Base-by-base conservation (phyloP, 768 basidiomycete species). In the Leccinum subgranulosum region DNA sequence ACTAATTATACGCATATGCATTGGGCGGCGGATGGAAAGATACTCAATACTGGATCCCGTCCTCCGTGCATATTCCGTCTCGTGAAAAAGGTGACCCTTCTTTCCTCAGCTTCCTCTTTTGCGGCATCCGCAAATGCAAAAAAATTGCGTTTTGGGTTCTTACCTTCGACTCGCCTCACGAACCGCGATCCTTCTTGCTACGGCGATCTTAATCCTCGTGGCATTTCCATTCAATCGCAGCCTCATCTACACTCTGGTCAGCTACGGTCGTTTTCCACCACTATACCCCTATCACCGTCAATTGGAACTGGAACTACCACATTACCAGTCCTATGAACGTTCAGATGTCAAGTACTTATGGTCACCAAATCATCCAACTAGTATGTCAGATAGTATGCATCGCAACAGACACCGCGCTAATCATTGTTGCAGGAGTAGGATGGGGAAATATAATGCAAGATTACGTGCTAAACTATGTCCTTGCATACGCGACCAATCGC, bases 291-390 rank as follows among this genome's bases (percentile, higher is more conserved):
- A 69, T 25, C 76, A 74, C 53, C 71, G 65, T 48, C 58, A 72
- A 36, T 70, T 67, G 27, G 78, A 82, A 60, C 64, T 73, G 6
- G 51, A 56, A 3, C 64, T 81, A 0, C 74, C 77, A 1, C 79
- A 81, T 50, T 77, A 80, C 49, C 58, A 70, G 41, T 23, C 54
- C 0, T 67, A 76, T 4, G 73, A 76, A 34, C 75, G 65, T 4
- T 60, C 62, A 21, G 59, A 69, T 14, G 67, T 70, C 33, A 75
- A 73, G 54, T 82, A 77, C 55, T 51, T 84, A 6, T 82, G 73
- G 69, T 69, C 79, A 19, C 75, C 78, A n/a, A 81, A 80, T 56
- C 80, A 83, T 60, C 75, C 71, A 51, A 48, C 33, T 51, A 31
- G 58, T 59, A 59, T 53, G 48, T 23, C 36, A 8, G 27, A 19